Evolutionary conservation across 345 rosid genomes (phyloP), one percentile per base, ranked within the genome.

Genomic region (Boechera retrofracta): DNA sequence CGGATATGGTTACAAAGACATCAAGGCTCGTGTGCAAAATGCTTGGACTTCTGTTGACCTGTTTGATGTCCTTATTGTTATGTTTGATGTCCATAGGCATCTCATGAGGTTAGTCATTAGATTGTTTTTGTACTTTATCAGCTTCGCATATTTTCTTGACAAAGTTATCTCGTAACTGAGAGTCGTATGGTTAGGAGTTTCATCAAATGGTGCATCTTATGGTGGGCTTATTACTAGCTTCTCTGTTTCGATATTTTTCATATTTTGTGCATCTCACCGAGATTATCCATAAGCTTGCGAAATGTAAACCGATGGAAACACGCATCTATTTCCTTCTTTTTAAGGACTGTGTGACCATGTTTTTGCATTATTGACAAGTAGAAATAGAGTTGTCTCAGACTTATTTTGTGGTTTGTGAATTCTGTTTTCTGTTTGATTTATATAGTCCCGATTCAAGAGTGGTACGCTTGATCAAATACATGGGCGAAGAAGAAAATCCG

Each of bases 51-150:
- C 94, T 9, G 79, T 92, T 73, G 82, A 87, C 69, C 81, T 91
- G 52, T 95, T 88, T 78, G 98, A 95, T 87, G 85, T 88, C 16
- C 89, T 95, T 48, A 84, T 95, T 64, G 94, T 95, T 53, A 85
- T 95, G 77, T 95, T 95, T 85, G 98, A 95, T 74, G 98, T 87
- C 74, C 86, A 88, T 72, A 87, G 99, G 77, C 98, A 95, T 80
- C 88, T 92, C 71, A 83, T 85, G 71, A 87, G 91, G 98, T 94
- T 42, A 76, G 85, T 80, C 51, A 33, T 74, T 59, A 49, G 2
- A 42, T 55, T 29, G 11, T 62, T 70, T 74, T 2, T 47, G 18
- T 54, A 38, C 47, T 57, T 55, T 15, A 31, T 39, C 15, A 42
- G 62, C 63, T 61, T 63, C 2, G 6, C 9, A 7, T 26, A 41